Percentiles rank a stretch among this genome's conserved stretches.
phyloP scores from a whole-genome alignment of 139 green algal species.

The Zygnema cylindricum region DNA sequence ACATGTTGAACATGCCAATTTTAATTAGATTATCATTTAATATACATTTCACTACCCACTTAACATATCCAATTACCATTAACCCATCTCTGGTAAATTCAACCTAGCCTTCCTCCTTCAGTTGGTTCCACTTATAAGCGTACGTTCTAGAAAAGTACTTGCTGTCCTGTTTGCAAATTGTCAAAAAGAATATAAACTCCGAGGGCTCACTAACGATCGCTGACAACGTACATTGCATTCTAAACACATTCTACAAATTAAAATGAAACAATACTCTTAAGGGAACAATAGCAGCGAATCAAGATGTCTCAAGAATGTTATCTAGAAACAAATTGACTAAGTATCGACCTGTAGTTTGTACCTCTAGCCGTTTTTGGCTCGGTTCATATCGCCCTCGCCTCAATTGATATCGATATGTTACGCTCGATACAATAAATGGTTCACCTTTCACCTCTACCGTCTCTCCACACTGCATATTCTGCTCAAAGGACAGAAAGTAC shows the following conservation, averaged over 20 bases:
- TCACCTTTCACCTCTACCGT: conserved; percentile 58
- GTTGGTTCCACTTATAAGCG: no score
- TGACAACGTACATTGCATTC: conserved; percentile 59
- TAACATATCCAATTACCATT: no score
- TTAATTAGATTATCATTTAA: no score
- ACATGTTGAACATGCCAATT: no score
- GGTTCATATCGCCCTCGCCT: conserved; percentile 50
- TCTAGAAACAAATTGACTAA: conserved; percentile 60
- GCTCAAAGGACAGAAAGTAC: background rate
- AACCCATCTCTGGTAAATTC: no score
- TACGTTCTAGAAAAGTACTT: no score
- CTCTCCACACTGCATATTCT: conserved; percentile 63
- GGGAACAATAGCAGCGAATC: no score
- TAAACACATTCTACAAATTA: no score
- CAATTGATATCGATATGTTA: conserved; percentile 63
- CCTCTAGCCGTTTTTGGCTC: conserved; percentile 49
- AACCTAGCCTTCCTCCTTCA: no score
- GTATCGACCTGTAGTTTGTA: conserved; percentile 57
- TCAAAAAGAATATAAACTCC: conserved; percentile 59
- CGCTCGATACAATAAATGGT: conserved; percentile 57
- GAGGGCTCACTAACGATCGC: conserved; percentile 27
- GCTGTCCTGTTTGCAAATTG: conserved; percentile 61
- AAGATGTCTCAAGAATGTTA: conserved; percentile 52
- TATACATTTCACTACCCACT: no score
- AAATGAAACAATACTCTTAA: no score